phyloP scores from a whole-genome alignment of 306 rosid species.

The Trichosanthes cucumerina region DNA sequence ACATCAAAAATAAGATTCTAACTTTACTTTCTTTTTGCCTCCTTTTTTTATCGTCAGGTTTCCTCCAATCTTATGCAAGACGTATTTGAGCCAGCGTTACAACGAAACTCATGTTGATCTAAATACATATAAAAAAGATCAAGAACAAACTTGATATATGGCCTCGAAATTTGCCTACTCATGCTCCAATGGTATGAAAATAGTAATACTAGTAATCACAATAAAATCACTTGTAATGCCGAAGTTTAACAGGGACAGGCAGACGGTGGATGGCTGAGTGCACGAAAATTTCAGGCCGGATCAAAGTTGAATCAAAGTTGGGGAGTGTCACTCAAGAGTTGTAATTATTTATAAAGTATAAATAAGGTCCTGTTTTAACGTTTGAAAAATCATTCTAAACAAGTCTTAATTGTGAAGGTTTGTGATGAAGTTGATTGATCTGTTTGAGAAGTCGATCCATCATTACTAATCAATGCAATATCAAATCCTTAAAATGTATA shows the following conservation, averaged over 20 bases:
- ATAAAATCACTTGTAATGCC: not conserved
- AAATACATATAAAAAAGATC: conserved; percentile 24
- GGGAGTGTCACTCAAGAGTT: not conserved
- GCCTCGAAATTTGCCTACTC: not conserved
- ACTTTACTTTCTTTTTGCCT: not conserved
- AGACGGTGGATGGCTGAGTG: not conserved
- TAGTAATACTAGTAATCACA: not conserved
- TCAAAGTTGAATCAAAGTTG: too few species aligned
- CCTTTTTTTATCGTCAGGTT: conserved; percentile 26
- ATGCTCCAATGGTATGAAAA: not conserved
- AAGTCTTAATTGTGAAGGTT: too few species aligned
- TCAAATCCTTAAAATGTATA: too few species aligned
- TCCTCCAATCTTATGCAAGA: conserved; percentile 56
- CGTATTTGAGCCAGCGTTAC: conserved; percentile 62
- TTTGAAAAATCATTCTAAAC: too few species aligned
- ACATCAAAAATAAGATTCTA: not conserved
- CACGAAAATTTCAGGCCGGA: not conserved
- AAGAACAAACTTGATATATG: not conserved
- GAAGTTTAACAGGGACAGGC: not conserved
- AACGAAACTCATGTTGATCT: conserved; percentile 54
- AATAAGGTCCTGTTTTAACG: too few species aligned
- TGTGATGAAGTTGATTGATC: not conserved
- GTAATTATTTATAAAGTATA: not conserved
- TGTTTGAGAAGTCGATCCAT: not conserved
- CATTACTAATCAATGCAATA: too few species aligned